Conservation (phyloP, 352 stramenopile genomes). For the Globisporangium ultimum region DNA sequence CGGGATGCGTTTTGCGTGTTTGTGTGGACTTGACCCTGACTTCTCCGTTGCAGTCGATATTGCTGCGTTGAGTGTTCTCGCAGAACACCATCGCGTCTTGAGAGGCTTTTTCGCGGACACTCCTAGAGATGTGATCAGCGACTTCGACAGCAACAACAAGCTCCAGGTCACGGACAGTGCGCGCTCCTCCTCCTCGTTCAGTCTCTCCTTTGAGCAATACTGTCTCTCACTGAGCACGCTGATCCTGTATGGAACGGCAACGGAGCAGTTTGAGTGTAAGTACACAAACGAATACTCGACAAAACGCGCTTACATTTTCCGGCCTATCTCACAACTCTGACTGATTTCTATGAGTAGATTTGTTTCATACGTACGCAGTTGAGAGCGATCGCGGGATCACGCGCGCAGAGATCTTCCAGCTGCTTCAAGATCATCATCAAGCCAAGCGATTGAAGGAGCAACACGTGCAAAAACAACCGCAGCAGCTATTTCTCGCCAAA, state of each 20-base stretch:
- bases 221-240: constrained; percentile 39
- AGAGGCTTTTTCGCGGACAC: constrained; percentile 24
- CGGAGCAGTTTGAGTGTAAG: constrained; percentile 63
- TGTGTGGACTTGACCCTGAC: neutral
- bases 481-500: constrained; percentile 1
- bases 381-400: constrained; percentile 58
- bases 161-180: neutral
- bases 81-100: constrained; percentile 39
- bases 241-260: constrained; percentile 31
- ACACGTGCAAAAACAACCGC: constrained; percentile 1
- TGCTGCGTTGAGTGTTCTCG: constrained; percentile 30
- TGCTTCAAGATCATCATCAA: constrained; percentile 55
- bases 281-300: neutral
- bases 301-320: neutral
- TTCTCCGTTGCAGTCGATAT: constrained; percentile 27
- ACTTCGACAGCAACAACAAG: neutral
- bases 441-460: neutral
- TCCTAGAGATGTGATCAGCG: neutral
- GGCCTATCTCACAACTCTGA: neutral
- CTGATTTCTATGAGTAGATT: constrained; percentile 18
- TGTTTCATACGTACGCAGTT: constrained; percentile 52
- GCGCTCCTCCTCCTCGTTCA: neutral
- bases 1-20: neutral
- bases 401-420: constrained; percentile 40
- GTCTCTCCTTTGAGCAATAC: constrained; percentile 54